phyloP scores from a whole-genome alignment of 805 yeast genomes.

The Hermanozyma aechmeae region DNA sequence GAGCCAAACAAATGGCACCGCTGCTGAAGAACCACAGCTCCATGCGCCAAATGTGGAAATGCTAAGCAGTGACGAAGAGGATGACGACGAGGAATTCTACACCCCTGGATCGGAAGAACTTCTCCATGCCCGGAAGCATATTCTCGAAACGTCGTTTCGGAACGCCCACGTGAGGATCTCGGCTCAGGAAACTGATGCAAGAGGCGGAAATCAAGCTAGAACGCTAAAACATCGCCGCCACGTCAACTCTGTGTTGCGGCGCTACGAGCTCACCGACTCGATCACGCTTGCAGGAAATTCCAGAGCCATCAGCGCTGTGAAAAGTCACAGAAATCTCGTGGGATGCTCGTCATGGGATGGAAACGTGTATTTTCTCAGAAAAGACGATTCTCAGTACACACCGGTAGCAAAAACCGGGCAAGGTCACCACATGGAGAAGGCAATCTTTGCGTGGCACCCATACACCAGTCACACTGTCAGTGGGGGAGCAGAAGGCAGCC shows the following conservation, averaged over 20 bases:
- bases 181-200: constrained; percentile 18
- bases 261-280: constrained; percentile 47
- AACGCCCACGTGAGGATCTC: constrained; percentile 35
- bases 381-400: constrained; percentile 12
- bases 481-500: constrained; percentile 31
- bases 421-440: constrained; percentile 52
- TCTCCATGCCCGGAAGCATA: constrained; percentile 37
- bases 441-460: too few species aligned
- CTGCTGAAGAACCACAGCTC: too few species aligned
- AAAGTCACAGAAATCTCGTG: constrained; percentile 36
- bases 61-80: constrained; percentile 40
- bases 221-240: constrained; percentile 39
- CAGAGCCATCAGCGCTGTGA: constrained; percentile 58
- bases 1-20: too few species aligned
- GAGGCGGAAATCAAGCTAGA: constrained; percentile 27
- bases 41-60: too few species aligned
- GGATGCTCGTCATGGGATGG: constrained; percentile 88
- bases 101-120: constrained; percentile 66
- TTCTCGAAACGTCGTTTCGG: constrained; percentile 44
- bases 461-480: too few species aligned
- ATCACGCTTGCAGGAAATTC: constrained; percentile 51
- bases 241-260: constrained; percentile 21
- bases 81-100: constrained; percentile 71
- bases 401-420: constrained; percentile 2
- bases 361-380: constrained; percentile 40